These are phyloP conservation scores for Ilyonectria robusta DNA, from an alignment of 2,329 filamentous ascomycete genomes.

Conservation along the genomic window DNA sequence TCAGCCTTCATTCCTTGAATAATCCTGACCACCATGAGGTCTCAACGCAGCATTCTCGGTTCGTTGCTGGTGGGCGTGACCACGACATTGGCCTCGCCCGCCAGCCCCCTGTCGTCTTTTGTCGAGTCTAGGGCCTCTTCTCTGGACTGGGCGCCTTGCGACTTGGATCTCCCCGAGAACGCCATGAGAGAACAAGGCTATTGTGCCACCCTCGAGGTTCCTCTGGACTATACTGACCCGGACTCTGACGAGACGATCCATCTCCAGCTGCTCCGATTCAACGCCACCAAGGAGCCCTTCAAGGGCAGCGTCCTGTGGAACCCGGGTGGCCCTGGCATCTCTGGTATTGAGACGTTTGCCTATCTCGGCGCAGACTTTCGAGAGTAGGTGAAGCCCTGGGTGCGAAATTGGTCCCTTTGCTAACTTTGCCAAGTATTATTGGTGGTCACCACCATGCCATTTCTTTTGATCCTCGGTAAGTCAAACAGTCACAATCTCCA, in stretches of 20 bases:
- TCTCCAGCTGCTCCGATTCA: constrained; percentile 51
- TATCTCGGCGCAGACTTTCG: too few relatives aligned
- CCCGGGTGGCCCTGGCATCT: constrained; percentile 54
- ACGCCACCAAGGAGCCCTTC: constrained; percentile 47
- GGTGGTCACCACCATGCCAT: constrained; percentile 35
- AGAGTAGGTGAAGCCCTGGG: too few relatives aligned
- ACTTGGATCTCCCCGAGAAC: constrained; percentile 3
- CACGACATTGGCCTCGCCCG: too few relatives aligned
- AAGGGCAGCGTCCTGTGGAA: constrained; percentile 58
- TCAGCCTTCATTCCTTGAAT: too few relatives aligned
- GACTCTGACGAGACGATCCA: constrained; percentile 45
- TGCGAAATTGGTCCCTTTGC: too few relatives aligned
- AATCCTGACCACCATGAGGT: too few relatives aligned
- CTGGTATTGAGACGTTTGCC: constrained; percentile 24
- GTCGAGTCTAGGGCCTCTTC: not conserved
- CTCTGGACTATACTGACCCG: constrained; percentile 56
- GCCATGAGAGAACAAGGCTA: constrained; percentile 29
- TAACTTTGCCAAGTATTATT: constrained; percentile 12
- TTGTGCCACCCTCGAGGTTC: constrained; percentile 55
- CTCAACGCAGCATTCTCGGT: too few relatives aligned
- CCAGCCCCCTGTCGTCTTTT: too few relatives aligned
- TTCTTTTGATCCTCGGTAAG: constrained; percentile 41
- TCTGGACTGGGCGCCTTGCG: constrained; percentile 18
- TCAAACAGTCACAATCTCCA: too few relatives aligned
- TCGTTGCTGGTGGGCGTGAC: too few relatives aligned